Percentiles rank a stretch among this genome's conserved stretches.
phyloP scores from a whole-genome alignment of 2,329 filamentous ascomycete genomes.

The Dactylellina sp. region DNA sequence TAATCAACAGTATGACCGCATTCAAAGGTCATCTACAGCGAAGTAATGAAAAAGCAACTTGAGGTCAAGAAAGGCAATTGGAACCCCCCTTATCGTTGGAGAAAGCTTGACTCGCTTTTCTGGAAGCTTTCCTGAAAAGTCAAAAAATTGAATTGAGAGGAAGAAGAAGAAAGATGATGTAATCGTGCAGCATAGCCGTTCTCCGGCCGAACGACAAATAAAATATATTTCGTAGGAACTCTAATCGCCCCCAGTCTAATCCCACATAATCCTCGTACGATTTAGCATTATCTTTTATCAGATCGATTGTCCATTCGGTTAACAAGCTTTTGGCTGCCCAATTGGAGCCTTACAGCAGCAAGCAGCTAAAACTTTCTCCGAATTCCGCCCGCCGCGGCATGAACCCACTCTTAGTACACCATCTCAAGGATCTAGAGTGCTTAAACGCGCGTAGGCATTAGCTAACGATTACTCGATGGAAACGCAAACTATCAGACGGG shows the following conservation, averaged over 20 bases:
- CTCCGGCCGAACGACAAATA: not conserved
- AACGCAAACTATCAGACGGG: slow-evolving; percentile 19
- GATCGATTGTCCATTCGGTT: not conserved
- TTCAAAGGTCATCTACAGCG: no score
- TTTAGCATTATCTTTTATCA: slow-evolving; percentile 3
- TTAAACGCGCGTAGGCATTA: slow-evolving; percentile 51
- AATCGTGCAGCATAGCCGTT: slow-evolving; percentile 10
- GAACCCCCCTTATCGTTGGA: slow-evolving; percentile 7
- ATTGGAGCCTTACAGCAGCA: not conserved
- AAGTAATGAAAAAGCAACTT: no score
- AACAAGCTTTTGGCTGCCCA: not conserved
- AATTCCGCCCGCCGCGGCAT: slow-evolving; percentile 48
- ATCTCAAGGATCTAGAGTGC: slow-evolving; percentile 12
- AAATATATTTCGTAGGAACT: slow-evolving; percentile 14
- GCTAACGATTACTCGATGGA: slow-evolving; percentile 56
- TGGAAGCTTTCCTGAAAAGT: slow-evolving; percentile 4
- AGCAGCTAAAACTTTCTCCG: slow-evolving; percentile 38
- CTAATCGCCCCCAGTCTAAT: slow-evolving; percentile 7
- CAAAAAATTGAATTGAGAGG: slow-evolving; percentile 26
- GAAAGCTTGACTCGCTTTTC: slow-evolving; percentile 10
- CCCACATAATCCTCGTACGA: not conserved
- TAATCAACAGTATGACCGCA: not conserved
- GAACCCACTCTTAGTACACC: not conserved
- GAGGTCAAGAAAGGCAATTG: not conserved
- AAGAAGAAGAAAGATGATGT: slow-evolving; percentile 28